These are phyloP conservation scores for Neurospora sp. DNA, from an alignment of 495 filamentous ascomycete genomes.

Conservation along the genomic window DNA sequence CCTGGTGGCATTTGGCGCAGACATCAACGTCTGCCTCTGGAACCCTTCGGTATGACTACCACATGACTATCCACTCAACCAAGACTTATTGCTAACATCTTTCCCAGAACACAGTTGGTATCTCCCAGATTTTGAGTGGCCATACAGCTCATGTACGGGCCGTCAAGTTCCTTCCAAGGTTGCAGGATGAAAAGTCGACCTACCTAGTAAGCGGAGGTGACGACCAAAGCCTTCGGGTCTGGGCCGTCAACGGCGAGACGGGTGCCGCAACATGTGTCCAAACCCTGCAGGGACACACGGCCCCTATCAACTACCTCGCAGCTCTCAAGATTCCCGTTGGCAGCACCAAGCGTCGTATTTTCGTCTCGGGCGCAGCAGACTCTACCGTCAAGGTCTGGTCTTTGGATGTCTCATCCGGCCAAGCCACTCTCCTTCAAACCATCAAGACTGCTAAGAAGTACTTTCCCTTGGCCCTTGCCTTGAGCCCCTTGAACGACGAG, in stretches of 20 bases:
- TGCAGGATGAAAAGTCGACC: conserved; percentile 31
- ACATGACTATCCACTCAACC: background rate
- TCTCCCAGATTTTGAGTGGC: conserved; percentile 62
- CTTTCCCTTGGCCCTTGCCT: conserved; percentile 66
- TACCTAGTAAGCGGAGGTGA: conserved; percentile 71
- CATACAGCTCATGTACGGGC: conserved; percentile 77
- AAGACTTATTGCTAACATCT: background rate
- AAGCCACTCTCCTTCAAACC: conserved; percentile 52
- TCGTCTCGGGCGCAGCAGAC: conserved; percentile 68
- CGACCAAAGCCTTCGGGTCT: conserved; percentile 69
- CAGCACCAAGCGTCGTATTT: conserved; percentile 28
- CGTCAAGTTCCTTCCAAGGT: conserved; percentile 62
- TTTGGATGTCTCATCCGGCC: conserved; percentile 28
- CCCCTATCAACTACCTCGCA: conserved; percentile 71
- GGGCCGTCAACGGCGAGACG: conserved; percentile 36
- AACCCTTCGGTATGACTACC: conserved; percentile 56
- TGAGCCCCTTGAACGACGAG: conserved; percentile 44
- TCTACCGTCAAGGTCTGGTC: conserved; percentile 73
- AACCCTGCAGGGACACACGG: conserved; percentile 51
- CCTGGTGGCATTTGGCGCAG: conserved; percentile 80
- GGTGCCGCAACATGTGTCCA: conserved; percentile 31
- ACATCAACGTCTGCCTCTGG: conserved; percentile 84
- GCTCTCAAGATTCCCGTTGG: conserved; percentile 31
- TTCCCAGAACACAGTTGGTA: conserved; percentile 45
- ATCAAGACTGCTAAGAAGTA: conserved; percentile 66